phyloP scores from a whole-genome alignment of 352 stramenopile species.

The Phytophthora fragariaefolia region DNA sequence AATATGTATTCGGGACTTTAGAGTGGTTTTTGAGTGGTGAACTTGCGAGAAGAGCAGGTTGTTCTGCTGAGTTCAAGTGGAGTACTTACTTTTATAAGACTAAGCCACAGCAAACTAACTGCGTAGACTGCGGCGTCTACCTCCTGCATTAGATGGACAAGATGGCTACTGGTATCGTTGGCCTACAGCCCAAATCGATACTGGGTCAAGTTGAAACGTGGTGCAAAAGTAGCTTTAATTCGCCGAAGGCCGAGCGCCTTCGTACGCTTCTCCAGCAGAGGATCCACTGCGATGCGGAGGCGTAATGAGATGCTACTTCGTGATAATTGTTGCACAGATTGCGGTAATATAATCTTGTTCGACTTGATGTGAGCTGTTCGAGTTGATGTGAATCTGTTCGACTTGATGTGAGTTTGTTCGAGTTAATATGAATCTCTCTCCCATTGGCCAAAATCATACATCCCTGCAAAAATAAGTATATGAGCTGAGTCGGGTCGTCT shows the following conservation, averaged over 20 bases:
- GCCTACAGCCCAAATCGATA: background rate
- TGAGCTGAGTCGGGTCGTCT: no score
- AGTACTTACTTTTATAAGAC: background rate
- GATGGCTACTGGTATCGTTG: background rate
- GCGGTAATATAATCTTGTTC: no score
- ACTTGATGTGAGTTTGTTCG: no score
- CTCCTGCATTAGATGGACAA: background rate
- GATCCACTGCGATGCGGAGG: no score
- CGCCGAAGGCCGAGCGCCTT: background rate
- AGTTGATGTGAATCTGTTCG: no score
- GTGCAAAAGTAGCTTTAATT: background rate
- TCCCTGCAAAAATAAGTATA: no score
- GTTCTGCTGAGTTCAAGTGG: background rate
- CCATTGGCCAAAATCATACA: no score
- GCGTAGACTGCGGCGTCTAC: background rate
- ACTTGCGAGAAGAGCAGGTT: background rate
- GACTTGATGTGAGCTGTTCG: no score
- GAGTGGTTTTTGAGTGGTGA: background rate
- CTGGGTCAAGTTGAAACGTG: background rate
- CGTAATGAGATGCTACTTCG: no score
- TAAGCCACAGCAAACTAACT: background rate
- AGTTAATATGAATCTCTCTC: no score
- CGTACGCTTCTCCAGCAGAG: no score
- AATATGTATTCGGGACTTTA: background rate
- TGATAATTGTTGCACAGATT: no score